Base-by-base conservation (phyloP, 495 filamentous ascomycete genomes). In the Evansstolkia leycettana region DNA sequence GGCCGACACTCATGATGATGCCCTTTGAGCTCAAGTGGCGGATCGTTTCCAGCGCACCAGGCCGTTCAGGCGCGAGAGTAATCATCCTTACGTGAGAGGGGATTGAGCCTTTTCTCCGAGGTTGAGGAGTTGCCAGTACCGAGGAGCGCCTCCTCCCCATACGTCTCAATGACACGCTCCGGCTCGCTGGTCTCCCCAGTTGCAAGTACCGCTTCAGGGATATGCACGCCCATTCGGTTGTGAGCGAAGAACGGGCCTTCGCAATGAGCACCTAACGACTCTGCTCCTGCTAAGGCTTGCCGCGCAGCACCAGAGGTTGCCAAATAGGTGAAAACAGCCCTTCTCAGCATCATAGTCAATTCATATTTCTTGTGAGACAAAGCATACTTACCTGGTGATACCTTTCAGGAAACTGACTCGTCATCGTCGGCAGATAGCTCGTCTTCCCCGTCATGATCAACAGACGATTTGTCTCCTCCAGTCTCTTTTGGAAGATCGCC, bases 221-320 rank as follows among this genome's bases (percentile, higher is more conserved):
- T 74, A 52, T 86, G 35, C 74, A 70, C 39, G 69, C 80, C 45
- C 76, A 54, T 80, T 41, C 77, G 77, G 15, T 60, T 60, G 4
- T 77, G 75, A 35, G 41, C 73, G 19, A 85, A 61, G 57, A 82
- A 85, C 2, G 80, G 80, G 0, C 80, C 80, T 63, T 85, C 80
- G 50, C 69, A 70, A 46, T 85, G 80, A 2, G 79, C 80, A 9
- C 80, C 80, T 7, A 85, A 70, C 1, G 75, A 78, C 49, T 81
- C 75, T 18, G 76, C 60, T 33, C 80, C 80, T 31, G 67, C 18
- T 10, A 26, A 33, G 7, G 41, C 33, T 19, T 36, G 26, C 13
- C 44, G 36, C 55, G 23, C 58, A 46, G 26, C 51, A 40, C 15
- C 69, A 6, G 74, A 77, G 0, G 77, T 76, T 0, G 64, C 75